These are phyloP conservation scores for Cytospora piceicola DNA, from an alignment of 2,329 filamentous ascomycete species.

Conservation along the genomic window DNA sequence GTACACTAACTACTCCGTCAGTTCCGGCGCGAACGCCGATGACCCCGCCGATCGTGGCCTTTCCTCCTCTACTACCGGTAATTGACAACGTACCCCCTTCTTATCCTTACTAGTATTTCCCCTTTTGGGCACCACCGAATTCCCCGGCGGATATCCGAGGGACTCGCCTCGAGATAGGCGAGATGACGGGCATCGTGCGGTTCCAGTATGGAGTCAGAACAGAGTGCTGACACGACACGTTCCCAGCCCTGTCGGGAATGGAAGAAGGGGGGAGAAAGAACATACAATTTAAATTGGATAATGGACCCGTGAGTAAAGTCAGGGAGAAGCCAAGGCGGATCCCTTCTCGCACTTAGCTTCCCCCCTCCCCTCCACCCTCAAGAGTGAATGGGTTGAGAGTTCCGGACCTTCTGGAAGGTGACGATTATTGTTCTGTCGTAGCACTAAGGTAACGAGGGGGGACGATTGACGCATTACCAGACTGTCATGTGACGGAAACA, in stretches of 20 bases:
- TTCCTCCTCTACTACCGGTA: not conserved
- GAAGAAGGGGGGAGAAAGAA: not conserved
- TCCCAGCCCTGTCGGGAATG: constrained; percentile 2
- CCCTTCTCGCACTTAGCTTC: not conserved
- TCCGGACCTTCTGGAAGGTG: constrained; percentile 14
- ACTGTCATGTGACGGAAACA: constrained; percentile 17
- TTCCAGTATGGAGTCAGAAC: not conserved
- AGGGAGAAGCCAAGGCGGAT: not conserved
- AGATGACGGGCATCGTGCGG: constrained; percentile 14
- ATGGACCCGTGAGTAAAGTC: constrained; percentile 8
- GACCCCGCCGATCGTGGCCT: not conserved
- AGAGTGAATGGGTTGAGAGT: not conserved
- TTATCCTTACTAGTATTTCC: not conserved
- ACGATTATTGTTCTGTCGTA: constrained; percentile 19
- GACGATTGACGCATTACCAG: constrained; percentile 9
- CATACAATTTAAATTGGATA: not conserved
- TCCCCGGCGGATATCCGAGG: constrained; percentile 7
- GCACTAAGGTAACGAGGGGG: constrained; percentile 4
- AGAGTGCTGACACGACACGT: not conserved
- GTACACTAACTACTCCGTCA: not conserved
- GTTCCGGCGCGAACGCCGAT: not conserved
- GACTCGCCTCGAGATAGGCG: constrained; percentile 20
- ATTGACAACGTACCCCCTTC: constrained; percentile 10
- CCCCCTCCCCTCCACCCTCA: no score
- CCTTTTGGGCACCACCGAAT: not conserved